Percentiles rank a stretch among this genome's conserved stretches.
Conservation (phyloP, 179 eudicot genomes). For the Heliamphora pulchella region DNA sequence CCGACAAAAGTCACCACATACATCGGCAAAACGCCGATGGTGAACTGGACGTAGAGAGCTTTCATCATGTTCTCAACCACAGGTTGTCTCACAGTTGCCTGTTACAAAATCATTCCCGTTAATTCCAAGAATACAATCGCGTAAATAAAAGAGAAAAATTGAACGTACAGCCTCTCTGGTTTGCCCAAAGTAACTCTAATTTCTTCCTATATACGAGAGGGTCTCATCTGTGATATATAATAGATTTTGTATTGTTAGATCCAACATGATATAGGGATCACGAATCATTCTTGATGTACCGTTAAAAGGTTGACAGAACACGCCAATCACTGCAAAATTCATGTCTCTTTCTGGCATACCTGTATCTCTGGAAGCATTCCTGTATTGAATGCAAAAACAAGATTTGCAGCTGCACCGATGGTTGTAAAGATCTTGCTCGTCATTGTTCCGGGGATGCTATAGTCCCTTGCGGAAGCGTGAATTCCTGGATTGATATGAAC, state of each 20-base stretch:
- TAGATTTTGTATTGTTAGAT: not conserved
- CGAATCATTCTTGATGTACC: slow-evolving; percentile 25
- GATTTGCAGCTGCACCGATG: slow-evolving; percentile 49
- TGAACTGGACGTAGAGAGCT: slow-evolving; percentile 81
- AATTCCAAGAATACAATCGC: too few relatives aligned
- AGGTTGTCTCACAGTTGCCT: slow-evolving; percentile 81
- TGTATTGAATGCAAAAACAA: slow-evolving; percentile 52
- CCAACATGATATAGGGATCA: not conserved
- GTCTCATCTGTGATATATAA: too few relatives aligned
- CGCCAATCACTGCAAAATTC: not conserved
- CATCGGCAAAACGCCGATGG: slow-evolving; percentile 68
- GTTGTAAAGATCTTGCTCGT: slow-evolving; percentile 35
- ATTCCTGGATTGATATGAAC: slow-evolving; percentile 24
- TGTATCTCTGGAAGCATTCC: slow-evolving; percentile 60
- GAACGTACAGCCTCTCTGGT: too few relatives aligned
- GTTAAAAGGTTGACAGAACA: slow-evolving; percentile 21
- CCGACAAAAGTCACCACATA: slow-evolving; percentile 70
- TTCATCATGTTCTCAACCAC: slow-evolving; percentile 87
- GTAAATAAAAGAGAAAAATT: too few relatives aligned
- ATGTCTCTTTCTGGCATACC: slow-evolving; percentile 4
- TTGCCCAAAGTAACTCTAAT: too few relatives aligned
- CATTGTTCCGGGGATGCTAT: slow-evolving; percentile 36
- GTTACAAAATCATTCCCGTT: slow-evolving; percentile 9
- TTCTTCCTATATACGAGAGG: slow-evolving; percentile 27
- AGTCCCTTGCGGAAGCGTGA: slow-evolving; percentile 38